Base-by-base conservation (phyloP, 2,329 filamentous ascomycete genomes). In the Penicillium sp. region DNA sequence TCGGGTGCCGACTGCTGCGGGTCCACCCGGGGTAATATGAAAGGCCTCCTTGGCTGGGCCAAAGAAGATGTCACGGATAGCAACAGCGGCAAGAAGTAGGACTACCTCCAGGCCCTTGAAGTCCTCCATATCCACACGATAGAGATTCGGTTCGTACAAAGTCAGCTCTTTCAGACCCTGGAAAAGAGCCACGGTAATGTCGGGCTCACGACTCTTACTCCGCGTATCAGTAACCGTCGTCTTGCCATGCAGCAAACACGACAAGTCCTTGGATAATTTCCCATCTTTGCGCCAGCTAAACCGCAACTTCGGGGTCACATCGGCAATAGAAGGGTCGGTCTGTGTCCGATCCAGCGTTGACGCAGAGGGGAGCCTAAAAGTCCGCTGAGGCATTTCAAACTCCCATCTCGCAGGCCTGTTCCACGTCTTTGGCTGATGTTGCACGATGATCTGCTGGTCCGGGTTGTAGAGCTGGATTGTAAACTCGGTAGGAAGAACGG, bases 171-270 rank as follows among this genome's bases (percentile, higher is more conserved):
- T 84, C 22, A 84, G 75, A 14, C 79, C 78, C 55, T 85, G 83
- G 74, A 90, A 95, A 59, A 97, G 79, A 2, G 89, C 89, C n/a
- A 97, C 78, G 0, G 89, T 90, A 57, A 97, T 97, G 69, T 97
- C 93, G 0, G 93, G 91, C 65, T 98, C 93, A 65, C 87, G 91
- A 72, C 77, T 86, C 74, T 87, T 82, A 56, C 76, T 87, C 69
- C 84, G 87, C 18, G 80, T 81, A 24, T 80, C 80, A 10, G 71
- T 62, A 3, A 73, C 65, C 41, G 79, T 77, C 10, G 81, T 85
- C 65, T 84, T 87, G 13, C 91, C 90, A 0, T 85, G 86, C 71
- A 95, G 77, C 67, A 86, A 89, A 69, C 90, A 96, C 1, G 87
- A 89, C 74, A 95, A 82, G 61, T 95, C 89, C 70, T 87, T 93